Percentiles rank a stretch among this genome's conserved stretches.
Evolutionary conservation across 2,329 filamentous ascomycete genomes (phyloP).

Genomic region (Exophiala mesophila): DNA sequence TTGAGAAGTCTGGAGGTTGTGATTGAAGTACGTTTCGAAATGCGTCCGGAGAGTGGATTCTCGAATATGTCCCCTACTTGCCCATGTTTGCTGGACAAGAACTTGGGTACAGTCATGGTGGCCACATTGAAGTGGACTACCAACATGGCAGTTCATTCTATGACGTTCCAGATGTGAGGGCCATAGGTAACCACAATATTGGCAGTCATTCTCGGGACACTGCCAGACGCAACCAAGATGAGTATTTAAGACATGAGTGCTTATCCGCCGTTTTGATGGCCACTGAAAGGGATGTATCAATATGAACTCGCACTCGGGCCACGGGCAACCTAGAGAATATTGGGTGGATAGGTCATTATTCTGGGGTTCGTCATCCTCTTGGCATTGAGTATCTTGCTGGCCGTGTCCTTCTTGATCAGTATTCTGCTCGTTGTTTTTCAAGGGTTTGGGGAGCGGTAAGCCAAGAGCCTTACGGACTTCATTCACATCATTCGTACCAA

Average conservation of each 20-base stretch:
- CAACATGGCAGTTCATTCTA: constrained; percentile 3
- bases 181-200: constrained; percentile 6
- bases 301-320: not conserved
- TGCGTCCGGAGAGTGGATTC: not conserved
- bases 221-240: constrained; percentile 3
- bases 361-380: not conserved
- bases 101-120: constrained; percentile 31
- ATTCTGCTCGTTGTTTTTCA: too few relatives aligned
- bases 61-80: constrained; percentile 2
- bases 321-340: not conserved
- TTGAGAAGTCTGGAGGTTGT: not conserved
- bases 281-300: not conserved
- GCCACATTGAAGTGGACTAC: not conserved
- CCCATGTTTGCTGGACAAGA: not conserved
- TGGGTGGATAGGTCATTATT: not conserved
- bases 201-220: constrained; percentile 3
- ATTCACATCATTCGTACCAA: not conserved
- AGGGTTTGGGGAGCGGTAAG: not conserved
- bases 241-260: not conserved
- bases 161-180: constrained; percentile 1
- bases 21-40: constrained; percentile 6
- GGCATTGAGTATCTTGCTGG: too few relatives aligned
- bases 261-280: too few relatives aligned
- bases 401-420: not conserved
- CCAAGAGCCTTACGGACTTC: not conserved